A percentile compares a stretch with the other conserved stretches of the same genome.
These are phyloP conservation scores for Acer negundo DNA, from an alignment of 345 rosid species.

Conservation along the genomic window DNA sequence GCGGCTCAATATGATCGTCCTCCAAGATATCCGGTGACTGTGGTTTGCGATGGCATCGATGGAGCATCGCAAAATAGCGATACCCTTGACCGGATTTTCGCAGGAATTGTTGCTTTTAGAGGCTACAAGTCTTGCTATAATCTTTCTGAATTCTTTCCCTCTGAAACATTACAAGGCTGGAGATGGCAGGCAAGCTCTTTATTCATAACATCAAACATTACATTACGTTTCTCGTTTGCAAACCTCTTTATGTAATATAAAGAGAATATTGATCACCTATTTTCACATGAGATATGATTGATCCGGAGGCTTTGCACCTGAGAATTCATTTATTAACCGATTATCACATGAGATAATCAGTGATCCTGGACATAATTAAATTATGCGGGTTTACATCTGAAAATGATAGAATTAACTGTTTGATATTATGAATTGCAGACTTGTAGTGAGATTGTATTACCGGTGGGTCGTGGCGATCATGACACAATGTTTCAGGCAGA, in stretches of 20 bases:
- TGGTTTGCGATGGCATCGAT: conserved; percentile 16
- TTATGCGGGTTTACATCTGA: too few relatives aligned
- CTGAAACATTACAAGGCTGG: conserved; percentile 24
- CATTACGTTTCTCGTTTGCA: too few relatives aligned
- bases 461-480: conserved; percentile 11
- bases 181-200: conserved; percentile 26
- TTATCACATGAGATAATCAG: too few relatives aligned
- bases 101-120: conserved; percentile 3
- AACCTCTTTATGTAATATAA: too few relatives aligned
- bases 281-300: too few relatives aligned
- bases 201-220: too few relatives aligned
- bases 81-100: conserved; percentile 21
- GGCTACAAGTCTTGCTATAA: conserved; percentile 10
- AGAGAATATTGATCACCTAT: too few relatives aligned
- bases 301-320: too few relatives aligned
- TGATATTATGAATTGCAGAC: neutral
- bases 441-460: conserved; percentile 26
- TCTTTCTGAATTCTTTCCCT: neutral
- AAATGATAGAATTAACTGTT: neutral
- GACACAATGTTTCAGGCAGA: conserved; percentile 19
- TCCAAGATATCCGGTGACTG: conserved; percentile 17
- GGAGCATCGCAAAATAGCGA: conserved; percentile 18
- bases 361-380: too few relatives aligned
- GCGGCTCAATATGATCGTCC: conserved; percentile 33
- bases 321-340: too few relatives aligned